Evolutionary conservation across 1,284 basidiomycete genomes (phyloP).

Genomic region (Ceratobasidium sp.): DNA sequence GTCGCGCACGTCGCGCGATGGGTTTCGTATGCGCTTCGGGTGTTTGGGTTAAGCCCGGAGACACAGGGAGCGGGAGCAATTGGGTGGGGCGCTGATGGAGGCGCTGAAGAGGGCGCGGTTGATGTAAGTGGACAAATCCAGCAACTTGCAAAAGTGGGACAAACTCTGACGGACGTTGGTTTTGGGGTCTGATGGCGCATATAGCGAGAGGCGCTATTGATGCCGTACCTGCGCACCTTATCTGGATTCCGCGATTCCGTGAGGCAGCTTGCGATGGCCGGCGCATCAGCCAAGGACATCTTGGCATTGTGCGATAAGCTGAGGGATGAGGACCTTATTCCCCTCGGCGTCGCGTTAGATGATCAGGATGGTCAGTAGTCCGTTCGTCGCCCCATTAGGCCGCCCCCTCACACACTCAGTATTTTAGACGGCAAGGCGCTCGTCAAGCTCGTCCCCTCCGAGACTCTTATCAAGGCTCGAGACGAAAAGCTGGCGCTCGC

Average conservation of each 20-base stretch:
- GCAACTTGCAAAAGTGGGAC: conserved; percentile 13
- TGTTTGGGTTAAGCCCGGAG: conserved; percentile 96
- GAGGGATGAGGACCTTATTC: conserved; percentile 90
- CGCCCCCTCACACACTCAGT: neutral
- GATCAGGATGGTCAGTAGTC: conserved; percentile 86
- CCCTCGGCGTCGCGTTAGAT: conserved; percentile 94
- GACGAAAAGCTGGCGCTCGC: conserved; percentile 87
- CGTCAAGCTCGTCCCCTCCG: conserved; percentile 91
- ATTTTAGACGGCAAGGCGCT: conserved; percentile 90
- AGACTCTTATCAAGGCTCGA: conserved; percentile 83
- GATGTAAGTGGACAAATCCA: conserved; percentile 66
- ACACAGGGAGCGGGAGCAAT: conserved; percentile 52
- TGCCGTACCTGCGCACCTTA: conserved; percentile 90
- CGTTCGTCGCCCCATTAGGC: neutral
- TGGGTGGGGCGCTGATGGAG: conserved; percentile 62
- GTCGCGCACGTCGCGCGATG: conserved; percentile 84
- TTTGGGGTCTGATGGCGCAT: conserved; percentile 1
- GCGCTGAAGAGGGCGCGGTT: conserved; percentile 56
- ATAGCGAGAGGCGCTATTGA: conserved; percentile 85
- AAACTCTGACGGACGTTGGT: conserved; percentile 39
- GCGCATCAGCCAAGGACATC: conserved; percentile 80
- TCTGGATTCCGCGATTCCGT: conserved; percentile 94
- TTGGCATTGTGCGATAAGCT: conserved; percentile 89
- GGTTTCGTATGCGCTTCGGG: conserved; percentile 90
- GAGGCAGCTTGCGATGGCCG: conserved; percentile 83